Conservation (phyloP, 2,329 filamentous ascomycete species). For the Clonostachys chloroleuca region DNA sequence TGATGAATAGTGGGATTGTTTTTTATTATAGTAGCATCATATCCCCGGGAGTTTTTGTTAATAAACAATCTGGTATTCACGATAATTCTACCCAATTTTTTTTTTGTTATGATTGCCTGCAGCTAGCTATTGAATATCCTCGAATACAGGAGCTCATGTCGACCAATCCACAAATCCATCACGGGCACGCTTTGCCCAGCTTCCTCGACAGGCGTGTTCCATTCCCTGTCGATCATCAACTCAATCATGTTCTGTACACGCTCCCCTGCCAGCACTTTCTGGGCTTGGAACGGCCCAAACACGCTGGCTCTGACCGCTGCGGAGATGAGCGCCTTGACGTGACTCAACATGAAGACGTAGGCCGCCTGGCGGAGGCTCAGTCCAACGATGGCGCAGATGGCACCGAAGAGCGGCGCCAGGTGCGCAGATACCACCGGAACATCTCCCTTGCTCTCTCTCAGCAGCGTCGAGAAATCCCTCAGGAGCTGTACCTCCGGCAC, state of each 20-base stretch:
- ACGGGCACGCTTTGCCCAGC: slow-evolving; percentile 73
- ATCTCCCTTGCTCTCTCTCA: slow-evolving; percentile 9
- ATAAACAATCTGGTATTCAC: no score
- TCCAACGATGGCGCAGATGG: slow-evolving; percentile 57
- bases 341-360: slow-evolving; percentile 72
- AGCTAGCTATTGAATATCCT: slow-evolving; percentile 78
- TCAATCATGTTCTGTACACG: slow-evolving; percentile 54
- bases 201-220: slow-evolving; percentile 53
- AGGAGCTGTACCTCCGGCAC: neutral
- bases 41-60: no score
- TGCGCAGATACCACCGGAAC: slow-evolving; percentile 53
- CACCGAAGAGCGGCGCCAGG: slow-evolving; percentile 67
- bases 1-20: slow-evolving; percentile 34
- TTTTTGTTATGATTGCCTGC: neutral
- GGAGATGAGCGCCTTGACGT: slow-evolving; percentile 71
- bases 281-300: slow-evolving; percentile 77
- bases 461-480: neutral
- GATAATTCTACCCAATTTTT: no score
- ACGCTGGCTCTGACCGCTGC: slow-evolving; percentile 74
- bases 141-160: slow-evolving; percentile 80
- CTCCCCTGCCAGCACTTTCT: slow-evolving; percentile 62
- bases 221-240: slow-evolving; percentile 54
- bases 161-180: slow-evolving; percentile 79
- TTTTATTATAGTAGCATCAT: neutral
- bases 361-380: slow-evolving; percentile 59